Percentiles rank a stretch among this genome's conserved stretches.
These are phyloP conservation scores for Fraxinus albicans DNA, from an alignment of 305 asterid species.

Conservation along the genomic window DNA sequence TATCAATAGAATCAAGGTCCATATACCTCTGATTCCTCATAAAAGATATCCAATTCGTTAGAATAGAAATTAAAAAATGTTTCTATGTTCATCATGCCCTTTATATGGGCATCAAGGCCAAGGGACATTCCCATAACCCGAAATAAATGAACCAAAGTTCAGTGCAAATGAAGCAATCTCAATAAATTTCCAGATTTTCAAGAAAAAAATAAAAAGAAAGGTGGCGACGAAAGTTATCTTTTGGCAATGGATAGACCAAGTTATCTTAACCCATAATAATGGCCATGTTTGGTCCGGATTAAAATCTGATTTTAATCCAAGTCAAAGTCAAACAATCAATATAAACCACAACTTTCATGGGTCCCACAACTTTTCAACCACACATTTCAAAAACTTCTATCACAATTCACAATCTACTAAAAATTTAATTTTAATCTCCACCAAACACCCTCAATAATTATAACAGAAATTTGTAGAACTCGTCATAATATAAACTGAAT, in stretches of 20 bases:
- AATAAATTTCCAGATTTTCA: not conserved
- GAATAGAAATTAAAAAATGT: not conserved
- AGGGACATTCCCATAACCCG: not conserved
- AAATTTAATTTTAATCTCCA: too few species aligned
- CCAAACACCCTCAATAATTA: not conserved
- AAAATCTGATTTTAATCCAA: too few species aligned
- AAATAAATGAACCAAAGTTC: not conserved
- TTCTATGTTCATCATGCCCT: not conserved
- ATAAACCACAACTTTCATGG: too few species aligned
- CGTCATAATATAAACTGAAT: not conserved
- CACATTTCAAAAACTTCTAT: too few species aligned
- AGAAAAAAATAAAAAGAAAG: not conserved
- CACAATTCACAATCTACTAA: too few species aligned
- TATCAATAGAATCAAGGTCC: conserved; percentile 14
- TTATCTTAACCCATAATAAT: not conserved
- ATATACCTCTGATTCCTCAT: not conserved
- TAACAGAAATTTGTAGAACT: not conserved
- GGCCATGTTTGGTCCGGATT: too few species aligned
- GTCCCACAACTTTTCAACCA: too few species aligned
- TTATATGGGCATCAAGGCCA: not conserved
- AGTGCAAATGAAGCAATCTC: not conserved
- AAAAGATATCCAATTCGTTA: not conserved
- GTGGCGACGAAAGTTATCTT: not conserved
- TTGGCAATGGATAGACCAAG: not conserved
- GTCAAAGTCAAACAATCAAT: too few species aligned